A percentile compares a stretch with the other conserved stretches of the same genome.
These are phyloP conservation scores for Lipomyces anomalus DNA, from an alignment of 805 yeast species.

Conservation along the genomic window DNA sequence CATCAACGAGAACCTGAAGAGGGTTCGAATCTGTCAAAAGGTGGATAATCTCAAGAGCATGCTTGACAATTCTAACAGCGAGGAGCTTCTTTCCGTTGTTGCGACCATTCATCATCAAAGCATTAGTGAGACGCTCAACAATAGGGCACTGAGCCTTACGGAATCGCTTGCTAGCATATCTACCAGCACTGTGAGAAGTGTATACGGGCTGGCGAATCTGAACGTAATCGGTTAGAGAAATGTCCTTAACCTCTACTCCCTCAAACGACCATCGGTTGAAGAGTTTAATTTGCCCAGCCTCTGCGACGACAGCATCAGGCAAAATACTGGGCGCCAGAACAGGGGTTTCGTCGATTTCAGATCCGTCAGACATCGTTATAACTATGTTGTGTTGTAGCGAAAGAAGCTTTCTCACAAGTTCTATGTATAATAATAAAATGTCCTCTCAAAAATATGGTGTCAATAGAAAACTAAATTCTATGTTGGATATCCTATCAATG, in stretches of 20 bases:
- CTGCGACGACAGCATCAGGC: conserved; percentile 94
- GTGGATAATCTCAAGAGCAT: conserved; percentile 96
- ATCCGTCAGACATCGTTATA: conserved; percentile 17
- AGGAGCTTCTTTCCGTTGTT: conserved; percentile 99
- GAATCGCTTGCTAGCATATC: conserved; percentile 99
- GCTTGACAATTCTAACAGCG: conserved; percentile 99
- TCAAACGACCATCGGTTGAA: conserved; percentile 99
- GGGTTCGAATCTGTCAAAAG: conserved; percentile 99
- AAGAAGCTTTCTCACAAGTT: no score
- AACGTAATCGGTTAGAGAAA: conserved; percentile 96
- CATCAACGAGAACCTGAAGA: conserved; percentile 97
- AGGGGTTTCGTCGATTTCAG: conserved; percentile 9
- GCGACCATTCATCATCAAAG: conserved; percentile 99
- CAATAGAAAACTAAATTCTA: no score
- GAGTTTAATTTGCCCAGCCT: conserved; percentile 92
- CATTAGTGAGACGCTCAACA: conserved; percentile 98
- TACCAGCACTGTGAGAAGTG: conserved; percentile 99
- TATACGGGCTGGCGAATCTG: conserved; percentile 97
- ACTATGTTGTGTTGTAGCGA: no score
- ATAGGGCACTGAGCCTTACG: conserved; percentile 99
- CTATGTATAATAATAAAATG: no score
- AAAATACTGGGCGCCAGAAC: conserved; percentile 61
- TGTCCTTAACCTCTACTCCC: conserved; percentile 95
- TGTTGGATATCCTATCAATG: no score
- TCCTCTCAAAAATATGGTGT: no score